Conservation (phyloP, 2,329 filamentous ascomycete genomes). For the Cladosporium sp. region DNA sequence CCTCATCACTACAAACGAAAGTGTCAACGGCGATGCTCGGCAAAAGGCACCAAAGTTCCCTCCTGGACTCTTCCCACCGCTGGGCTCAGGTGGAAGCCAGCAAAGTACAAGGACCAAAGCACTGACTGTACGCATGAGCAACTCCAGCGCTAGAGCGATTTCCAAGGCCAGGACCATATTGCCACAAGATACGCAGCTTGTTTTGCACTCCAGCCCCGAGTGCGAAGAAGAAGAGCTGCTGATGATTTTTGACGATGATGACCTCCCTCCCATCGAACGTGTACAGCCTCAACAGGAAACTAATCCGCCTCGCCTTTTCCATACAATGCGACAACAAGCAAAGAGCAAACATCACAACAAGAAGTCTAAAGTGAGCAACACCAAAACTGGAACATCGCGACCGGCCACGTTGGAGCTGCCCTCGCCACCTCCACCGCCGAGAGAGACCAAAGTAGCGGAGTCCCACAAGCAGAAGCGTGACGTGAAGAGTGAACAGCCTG, state of each 20-base stretch:
- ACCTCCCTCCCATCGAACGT: constrained; percentile 5
- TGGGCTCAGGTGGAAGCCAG: not conserved
- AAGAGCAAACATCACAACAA: constrained; percentile 15
- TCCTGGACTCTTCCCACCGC: not conserved
- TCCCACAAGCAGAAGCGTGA: not conserved
- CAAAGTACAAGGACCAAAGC: not conserved
- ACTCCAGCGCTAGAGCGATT: not conserved
- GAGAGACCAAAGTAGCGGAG: not conserved
- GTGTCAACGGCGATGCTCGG: not conserved
- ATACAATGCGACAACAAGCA: constrained; percentile 16
- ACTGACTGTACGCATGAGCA: not conserved
- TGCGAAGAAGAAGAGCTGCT: not conserved
- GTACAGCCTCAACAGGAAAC: not conserved
- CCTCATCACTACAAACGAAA: constrained; percentile 16
- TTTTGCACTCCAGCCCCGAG: not conserved
- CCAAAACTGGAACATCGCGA: not conserved
- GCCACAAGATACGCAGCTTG: not conserved
- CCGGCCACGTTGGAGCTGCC: constrained; percentile 5
- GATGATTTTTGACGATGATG: constrained; percentile 1
- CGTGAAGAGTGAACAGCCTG: not conserved
- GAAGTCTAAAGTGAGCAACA: constrained; percentile 8
- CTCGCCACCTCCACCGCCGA: not conserved
- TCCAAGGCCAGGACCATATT: not conserved
- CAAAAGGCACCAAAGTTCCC: not conserved
- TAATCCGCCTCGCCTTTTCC: not conserved